A percentile compares a stretch with the other conserved stretches of the same genome.
Evolutionary conservation across 192 early-diverging fungal species (phyloP).

Genomic region (Spizellomyces punctatus): DNA sequence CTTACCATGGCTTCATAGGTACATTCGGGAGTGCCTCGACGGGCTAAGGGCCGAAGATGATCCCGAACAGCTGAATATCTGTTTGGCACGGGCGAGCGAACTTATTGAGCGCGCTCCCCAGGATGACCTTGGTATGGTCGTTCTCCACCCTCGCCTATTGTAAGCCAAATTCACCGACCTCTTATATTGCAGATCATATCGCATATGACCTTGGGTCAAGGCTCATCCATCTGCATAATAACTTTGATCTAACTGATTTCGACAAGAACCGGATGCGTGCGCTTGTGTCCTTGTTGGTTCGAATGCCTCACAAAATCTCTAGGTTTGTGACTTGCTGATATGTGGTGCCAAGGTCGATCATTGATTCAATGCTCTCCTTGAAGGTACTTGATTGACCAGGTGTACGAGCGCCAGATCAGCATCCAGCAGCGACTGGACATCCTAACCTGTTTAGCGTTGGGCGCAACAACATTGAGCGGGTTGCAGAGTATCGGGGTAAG

Average conservation of each 20-base stretch:
- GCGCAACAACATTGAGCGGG: neutral
- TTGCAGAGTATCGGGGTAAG: too few species aligned
- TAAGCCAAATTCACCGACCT: neutral
- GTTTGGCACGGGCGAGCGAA: neutral
- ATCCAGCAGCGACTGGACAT: neutral
- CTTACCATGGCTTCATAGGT: neutral
- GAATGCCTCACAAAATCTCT: neutral
- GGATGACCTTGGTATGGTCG: neutral
- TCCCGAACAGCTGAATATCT: neutral
- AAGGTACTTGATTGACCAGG: neutral
- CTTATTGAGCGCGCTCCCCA: neutral
- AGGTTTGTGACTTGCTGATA: neutral
- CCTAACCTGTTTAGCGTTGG: neutral
- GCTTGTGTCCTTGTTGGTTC: neutral
- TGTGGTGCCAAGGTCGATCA: neutral
- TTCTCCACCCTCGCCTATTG: neutral
- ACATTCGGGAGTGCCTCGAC: neutral
- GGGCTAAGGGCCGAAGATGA: neutral
- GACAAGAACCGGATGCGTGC: neutral
- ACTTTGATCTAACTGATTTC: neutral
- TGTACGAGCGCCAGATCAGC: neutral
- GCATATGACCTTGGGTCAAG: neutral
- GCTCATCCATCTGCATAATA: conserved; percentile 3
- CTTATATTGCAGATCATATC: neutral
- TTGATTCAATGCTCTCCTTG: neutral